Base-by-base conservation (phyloP, 495 filamentous ascomycete genomes). In the Sordaria brevicollis region DNA sequence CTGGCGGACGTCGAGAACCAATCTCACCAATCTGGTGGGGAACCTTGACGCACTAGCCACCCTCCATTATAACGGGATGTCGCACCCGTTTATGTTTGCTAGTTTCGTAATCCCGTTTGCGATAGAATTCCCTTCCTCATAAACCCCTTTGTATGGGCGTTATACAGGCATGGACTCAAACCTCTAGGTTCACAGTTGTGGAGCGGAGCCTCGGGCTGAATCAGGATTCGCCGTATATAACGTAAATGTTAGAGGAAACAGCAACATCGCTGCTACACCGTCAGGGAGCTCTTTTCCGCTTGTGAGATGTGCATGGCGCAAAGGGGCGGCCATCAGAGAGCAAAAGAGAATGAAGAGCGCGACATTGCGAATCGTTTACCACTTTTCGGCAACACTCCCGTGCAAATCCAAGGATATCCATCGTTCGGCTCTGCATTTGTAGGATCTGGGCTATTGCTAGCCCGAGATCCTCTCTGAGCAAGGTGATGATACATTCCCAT, bases 131-230 rank as follows among this genome's bases (percentile, higher is more conserved):
- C 68, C 36, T 17, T 49, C 68, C 35, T 67, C 35, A 41, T 67
- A 29, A 67, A 67, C 34, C 57, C 67, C 65, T 68, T 49, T 21
- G 35, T 33, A 66, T 68, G 35, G 68, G 39, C 39, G 19, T 68
- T 17, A 57, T 65, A 71, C 68, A 70, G 62, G 70, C 43, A 71
- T 69, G 36, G 65, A 71, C 43, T 71, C 39, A 36, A 68, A 67
- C 65, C 66, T 74, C 49, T 72, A 73, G 73, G 71, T 74, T 73
- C 49, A 17, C 67, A 57, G 43, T 35, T 71, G 72, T 70, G 74
- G 73, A 76, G 71, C 72, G 74, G 73, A 76, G 71, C 67, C 74
- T 73, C 74, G 73, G 69, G 69, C 21, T 70, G 73, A 69, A 67
- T 57, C 65, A 69, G 65, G n/a, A 71, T 69, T 69, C 71, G 65